These are phyloP conservation scores for Mucor plumbeus DNA, from an alignment of 371 early-diverging fungal species.

Conservation along the genomic window DNA sequence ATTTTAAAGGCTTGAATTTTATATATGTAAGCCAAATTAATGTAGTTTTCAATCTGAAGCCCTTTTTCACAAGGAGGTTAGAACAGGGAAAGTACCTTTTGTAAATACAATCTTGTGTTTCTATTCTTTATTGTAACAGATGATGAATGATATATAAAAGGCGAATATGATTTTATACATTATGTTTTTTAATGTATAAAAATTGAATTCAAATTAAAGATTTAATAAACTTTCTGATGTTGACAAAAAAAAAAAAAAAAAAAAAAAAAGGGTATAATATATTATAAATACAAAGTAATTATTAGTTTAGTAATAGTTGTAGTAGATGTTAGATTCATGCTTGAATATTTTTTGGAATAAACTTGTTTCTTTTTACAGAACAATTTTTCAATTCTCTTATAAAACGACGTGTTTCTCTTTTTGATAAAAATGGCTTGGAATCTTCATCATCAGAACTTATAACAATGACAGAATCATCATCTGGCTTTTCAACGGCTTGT, in stretches of 20 bases:
- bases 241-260: not conserved
- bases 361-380: not conserved
- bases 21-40: conserved; percentile 5
- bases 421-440: not conserved
- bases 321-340: not conserved
- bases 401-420: not conserved
- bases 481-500: not conserved
- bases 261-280: not conserved
- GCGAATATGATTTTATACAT: conserved; percentile 2
- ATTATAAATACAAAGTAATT: not conserved
- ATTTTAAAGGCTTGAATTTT: not conserved
- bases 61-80: conserved; percentile 7
- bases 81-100: not conserved
- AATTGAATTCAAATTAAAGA: not conserved
- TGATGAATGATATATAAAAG: conserved; percentile 10
- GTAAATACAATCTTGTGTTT: not conserved
- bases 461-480: not conserved
- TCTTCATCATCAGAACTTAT: conserved; percentile 1
- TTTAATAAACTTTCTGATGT: conserved; percentile 4
- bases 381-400: not conserved
- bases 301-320: not conserved
- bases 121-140: not conserved
- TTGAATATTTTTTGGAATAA: not conserved
- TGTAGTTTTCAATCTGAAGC: conserved; percentile 11
- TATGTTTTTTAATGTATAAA: not conserved